Conservation (phyloP, 768 basidiomycete species). For the Ramaria sp. region DNA sequence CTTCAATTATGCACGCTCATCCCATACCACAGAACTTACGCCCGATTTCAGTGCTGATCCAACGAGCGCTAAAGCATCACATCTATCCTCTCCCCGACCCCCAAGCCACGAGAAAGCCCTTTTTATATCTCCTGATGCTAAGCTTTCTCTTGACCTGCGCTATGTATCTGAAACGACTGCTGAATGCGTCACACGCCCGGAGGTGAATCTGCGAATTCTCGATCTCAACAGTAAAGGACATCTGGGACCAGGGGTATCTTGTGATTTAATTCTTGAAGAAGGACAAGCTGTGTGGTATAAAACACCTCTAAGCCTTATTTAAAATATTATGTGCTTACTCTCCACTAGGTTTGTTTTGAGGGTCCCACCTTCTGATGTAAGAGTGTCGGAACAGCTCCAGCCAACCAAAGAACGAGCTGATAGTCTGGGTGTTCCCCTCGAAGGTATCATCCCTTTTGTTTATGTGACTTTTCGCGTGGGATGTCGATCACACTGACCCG, state of each 20-base stretch:
- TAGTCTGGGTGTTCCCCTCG: constrained; percentile 33
- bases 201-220: constrained; percentile 45
- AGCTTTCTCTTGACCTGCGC: constrained; percentile 61
- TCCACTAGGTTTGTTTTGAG: constrained; percentile 7
- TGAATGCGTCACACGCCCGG: constrained; percentile 40
- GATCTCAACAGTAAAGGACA: constrained; percentile 67
- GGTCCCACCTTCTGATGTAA: neutral
- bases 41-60: constrained; percentile 34
- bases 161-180: constrained; percentile 50
- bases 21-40: constrained; percentile 54
- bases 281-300: constrained; percentile 62
- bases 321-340: neutral
- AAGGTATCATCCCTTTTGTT: constrained; percentile 21
- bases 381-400: constrained; percentile 17
- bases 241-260: constrained; percentile 52
- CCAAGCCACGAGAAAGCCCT: constrained; percentile 42
- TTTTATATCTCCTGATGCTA: constrained; percentile 33
- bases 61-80: constrained; percentile 6
- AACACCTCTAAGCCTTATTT: neutral
- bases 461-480: neutral
- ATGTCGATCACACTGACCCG: neutral
- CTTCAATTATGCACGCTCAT: constrained; percentile 83
- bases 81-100: constrained; percentile 14
- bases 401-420: constrained; percentile 21
- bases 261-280: constrained; percentile 56